These are phyloP conservation scores for Taiozyma sp. DNA, from an alignment of 1,139 yeast genomes.

Conservation along the genomic window DNA sequence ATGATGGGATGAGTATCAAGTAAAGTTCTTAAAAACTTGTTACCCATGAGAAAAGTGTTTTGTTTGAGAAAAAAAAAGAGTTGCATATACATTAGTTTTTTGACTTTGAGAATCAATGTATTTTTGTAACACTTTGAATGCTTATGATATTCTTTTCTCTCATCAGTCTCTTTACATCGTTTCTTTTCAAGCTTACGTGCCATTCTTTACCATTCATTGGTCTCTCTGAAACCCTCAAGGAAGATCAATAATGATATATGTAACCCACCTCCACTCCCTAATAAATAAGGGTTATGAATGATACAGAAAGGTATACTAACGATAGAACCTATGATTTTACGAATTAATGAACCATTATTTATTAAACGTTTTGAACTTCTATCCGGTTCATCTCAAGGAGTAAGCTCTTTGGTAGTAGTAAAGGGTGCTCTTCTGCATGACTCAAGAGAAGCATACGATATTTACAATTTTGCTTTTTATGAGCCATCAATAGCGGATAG, in stretches of 20 bases:
- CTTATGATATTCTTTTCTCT: neutral
- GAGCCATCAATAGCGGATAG: too few species aligned
- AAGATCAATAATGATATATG: neutral
- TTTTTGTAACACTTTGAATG: neutral
- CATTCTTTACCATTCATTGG: neutral
- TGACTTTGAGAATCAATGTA: neutral
- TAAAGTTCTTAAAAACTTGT: neutral
- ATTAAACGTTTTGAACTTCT: neutral
- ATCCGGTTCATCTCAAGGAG: too few species aligned
- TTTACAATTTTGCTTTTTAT: too few species aligned
- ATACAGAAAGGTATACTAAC: neutral
- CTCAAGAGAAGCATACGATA: too few species aligned
- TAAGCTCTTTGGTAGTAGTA: too few species aligned
- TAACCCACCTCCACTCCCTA: neutral
- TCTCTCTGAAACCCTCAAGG: neutral
- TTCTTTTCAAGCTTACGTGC: neutral
- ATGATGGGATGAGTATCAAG: neutral
- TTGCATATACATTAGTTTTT: neutral
- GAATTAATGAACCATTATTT: neutral
- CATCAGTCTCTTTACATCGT: neutral
- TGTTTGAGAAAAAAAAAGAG: neutral
- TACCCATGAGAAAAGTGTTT: neutral
- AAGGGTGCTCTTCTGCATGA: too few species aligned
- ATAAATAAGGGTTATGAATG: too few species aligned
- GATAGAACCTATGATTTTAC: neutral